These are phyloP conservation scores for Rosa hybrid DNA, from an alignment of 331 rosid genomes.

Conservation along the genomic window DNA sequence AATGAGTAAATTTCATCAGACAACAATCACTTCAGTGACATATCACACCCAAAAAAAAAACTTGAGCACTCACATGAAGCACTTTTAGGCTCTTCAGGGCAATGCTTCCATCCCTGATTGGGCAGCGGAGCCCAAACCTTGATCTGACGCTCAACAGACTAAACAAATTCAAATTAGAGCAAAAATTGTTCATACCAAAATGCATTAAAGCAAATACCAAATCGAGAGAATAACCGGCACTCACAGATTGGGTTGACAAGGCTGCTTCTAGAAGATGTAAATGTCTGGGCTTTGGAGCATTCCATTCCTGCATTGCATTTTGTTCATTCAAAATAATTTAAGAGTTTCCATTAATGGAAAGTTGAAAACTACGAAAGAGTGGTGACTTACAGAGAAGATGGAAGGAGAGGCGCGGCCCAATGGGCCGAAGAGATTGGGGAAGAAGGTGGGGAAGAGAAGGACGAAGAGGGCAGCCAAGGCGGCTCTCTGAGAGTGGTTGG, in stretches of 20 bases:
- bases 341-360: background rate
- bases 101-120: conserved; percentile 81
- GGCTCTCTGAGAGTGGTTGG: conserved; percentile 56
- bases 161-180: conserved; percentile 10
- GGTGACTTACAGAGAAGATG: conserved; percentile 59
- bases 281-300: conserved; percentile 76
- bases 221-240: conserved; percentile 1
- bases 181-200: background rate
- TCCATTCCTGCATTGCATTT: conserved; percentile 74
- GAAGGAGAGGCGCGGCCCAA: conserved; percentile 86
- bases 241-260: conserved; percentile 55
- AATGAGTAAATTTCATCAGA: conserved; percentile 24
- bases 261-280: conserved; percentile 61
- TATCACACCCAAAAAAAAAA: background rate
- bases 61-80: conserved; percentile 52
- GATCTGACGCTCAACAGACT: conserved; percentile 58
- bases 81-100: conserved; percentile 46
- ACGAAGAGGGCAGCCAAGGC: conserved; percentile 57
- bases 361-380: background rate
- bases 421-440: conserved; percentile 70
- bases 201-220: background rate
- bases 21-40: conserved; percentile 4
- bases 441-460: conserved; percentile 59
- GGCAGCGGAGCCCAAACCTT: conserved; percentile 81
- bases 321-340: background rate